These are phyloP conservation scores for Aspergillus caelatus DNA, from an alignment of 2,329 filamentous ascomycete genomes.

Conservation along the genomic window DNA sequence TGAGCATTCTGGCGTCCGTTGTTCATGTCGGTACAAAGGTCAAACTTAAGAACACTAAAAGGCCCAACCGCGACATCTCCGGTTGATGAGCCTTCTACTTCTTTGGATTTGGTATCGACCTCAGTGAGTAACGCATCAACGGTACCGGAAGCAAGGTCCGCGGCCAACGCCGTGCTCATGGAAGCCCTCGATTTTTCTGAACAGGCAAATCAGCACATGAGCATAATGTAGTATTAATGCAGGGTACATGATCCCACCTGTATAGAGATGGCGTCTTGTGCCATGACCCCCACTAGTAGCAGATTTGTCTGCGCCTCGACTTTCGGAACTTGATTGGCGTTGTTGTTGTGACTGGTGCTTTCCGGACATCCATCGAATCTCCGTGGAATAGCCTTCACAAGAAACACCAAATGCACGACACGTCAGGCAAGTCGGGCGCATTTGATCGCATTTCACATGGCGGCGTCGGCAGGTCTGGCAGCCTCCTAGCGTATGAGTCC, in stretches of 20 bases:
- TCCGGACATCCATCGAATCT: constrained; percentile 32
- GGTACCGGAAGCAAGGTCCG: constrained; percentile 31
- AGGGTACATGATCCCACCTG: constrained; percentile 24
- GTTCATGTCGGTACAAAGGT: background rate
- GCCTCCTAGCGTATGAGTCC: constrained; percentile 36
- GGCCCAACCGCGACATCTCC: constrained; percentile 33
- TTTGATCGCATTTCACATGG: constrained; percentile 42
- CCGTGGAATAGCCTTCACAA: constrained; percentile 36
- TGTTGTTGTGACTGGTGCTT: constrained; percentile 14
- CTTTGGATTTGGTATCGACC: constrained; percentile 32
- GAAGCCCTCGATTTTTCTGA: constrained; percentile 32
- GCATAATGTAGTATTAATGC: background rate
- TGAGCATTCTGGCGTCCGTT: background rate
- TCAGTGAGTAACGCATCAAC: constrained; percentile 37
- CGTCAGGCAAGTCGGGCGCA: constrained; percentile 33
- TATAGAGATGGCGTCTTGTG: constrained; percentile 35
- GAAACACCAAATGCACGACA: constrained; percentile 30
- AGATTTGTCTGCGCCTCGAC: background rate
- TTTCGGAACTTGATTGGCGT: background rate
- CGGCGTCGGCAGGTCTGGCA: constrained; percentile 39
- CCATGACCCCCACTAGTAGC: constrained; percentile 21
- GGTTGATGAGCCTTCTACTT: constrained; percentile 16
- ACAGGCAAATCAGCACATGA: background rate
- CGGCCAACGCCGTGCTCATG: constrained; percentile 34
- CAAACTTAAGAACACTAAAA: constrained; percentile 33